phyloP scores from a whole-genome alignment of 176 grass and related monocot genomes.

The Triticum dicoccoides region DNA sequence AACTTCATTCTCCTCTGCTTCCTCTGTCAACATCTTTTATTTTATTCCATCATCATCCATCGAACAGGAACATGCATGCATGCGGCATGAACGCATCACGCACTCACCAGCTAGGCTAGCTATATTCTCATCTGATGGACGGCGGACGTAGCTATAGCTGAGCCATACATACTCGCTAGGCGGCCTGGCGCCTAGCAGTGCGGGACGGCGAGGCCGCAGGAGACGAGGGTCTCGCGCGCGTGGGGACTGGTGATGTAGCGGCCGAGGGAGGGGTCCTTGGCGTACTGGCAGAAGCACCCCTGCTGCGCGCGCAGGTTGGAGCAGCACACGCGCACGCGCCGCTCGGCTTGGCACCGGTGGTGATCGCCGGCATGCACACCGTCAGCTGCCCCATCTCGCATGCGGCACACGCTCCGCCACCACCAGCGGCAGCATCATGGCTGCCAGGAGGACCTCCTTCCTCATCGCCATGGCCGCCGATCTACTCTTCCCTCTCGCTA shows the following conservation, averaged over 20 bases:
- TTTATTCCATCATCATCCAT: no score
- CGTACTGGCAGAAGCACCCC: constrained; percentile 37
- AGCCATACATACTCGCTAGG: no score
- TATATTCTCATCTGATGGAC: no score
- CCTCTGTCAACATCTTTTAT: no score
- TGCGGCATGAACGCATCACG: no score
- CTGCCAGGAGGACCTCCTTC: background rate
- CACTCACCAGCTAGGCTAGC: no score
- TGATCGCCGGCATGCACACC: constrained; percentile 13
- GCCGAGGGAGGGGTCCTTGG: background rate
- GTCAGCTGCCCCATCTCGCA: constrained; percentile 25
- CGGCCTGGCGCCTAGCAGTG: background rate
- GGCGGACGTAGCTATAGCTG: no score
- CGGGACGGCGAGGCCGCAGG: background rate
- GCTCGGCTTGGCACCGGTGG: background rate
- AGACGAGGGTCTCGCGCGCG: background rate
- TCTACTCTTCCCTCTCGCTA: background rate
- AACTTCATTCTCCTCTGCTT: no score
- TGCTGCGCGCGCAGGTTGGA: constrained; percentile 13
- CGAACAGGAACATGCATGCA: no score
- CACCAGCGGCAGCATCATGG: background rate
- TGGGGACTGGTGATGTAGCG: constrained; percentile 19
- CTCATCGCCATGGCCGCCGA: background rate
- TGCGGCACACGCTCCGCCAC: background rate
- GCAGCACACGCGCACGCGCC: constrained; percentile 22